phyloP scores from a whole-genome alignment of 2,329 filamentous ascomycete species.

The Ascocoryne sarcoides region DNA sequence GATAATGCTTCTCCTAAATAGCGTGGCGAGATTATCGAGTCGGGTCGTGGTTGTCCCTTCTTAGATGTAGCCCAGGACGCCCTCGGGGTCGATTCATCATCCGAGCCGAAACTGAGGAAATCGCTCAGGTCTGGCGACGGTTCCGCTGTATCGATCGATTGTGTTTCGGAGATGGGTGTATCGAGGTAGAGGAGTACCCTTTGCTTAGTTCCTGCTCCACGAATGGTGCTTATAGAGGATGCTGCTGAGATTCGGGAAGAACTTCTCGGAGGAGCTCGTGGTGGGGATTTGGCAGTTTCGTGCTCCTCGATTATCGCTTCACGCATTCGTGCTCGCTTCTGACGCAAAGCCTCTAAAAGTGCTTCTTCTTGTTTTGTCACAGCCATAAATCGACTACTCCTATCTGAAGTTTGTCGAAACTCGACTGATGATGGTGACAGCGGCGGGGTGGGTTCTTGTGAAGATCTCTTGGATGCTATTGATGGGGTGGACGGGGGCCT shows the following conservation, averaged over 20 bases:
- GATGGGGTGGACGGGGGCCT: slow-evolving; percentile 7
- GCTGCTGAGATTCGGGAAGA: slow-evolving; percentile 11
- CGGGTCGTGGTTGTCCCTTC: slow-evolving; percentile 9
- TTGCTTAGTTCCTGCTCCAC: slow-evolving; percentile 11
- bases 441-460: slow-evolving; percentile 24
- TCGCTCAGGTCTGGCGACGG: slow-evolving; percentile 26
- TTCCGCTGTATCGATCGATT: slow-evolving; percentile 19
- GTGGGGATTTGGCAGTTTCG: slow-evolving; percentile 19
- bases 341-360: slow-evolving; percentile 40
- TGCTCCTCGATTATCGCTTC: slow-evolving; percentile 31
- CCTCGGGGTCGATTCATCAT: slow-evolving; percentile 24
- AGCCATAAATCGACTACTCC: slow-evolving; percentile 34
- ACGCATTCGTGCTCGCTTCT: slow-evolving; percentile 38
- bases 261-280: slow-evolving; percentile 6
- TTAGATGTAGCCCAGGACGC: slow-evolving; percentile 10
- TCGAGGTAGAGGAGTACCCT: slow-evolving; percentile 24
- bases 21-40: slow-evolving; percentile 11
- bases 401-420: slow-evolving; percentile 10
- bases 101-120: slow-evolving; percentile 22
- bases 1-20: slow-evolving; percentile 3
- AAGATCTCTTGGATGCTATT: slow-evolving; percentile 10
- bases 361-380: slow-evolving; percentile 45
- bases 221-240: slow-evolving; percentile 15
- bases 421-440: slow-evolving; percentile 23
- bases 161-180: slow-evolving; percentile 14